Base-by-base conservation (phyloP, 257 asterid species). In the Echites panduratus region DNA sequence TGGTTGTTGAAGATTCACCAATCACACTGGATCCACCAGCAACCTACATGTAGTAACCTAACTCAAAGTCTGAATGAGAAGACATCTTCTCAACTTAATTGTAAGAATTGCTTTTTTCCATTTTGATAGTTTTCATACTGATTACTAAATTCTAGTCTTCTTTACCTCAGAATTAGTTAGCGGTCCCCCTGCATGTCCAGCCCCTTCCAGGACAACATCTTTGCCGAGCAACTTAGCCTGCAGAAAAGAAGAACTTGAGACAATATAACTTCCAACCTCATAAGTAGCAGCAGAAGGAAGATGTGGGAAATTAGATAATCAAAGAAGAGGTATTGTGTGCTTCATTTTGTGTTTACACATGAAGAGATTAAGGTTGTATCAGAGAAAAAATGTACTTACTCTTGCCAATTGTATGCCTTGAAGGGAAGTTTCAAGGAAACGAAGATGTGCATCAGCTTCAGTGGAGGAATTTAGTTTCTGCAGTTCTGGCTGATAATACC, bases 161-260 rank as follows among this genome's bases (percentile, higher is more conserved):
- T 10, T 4, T 27, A 67, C 71, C 71, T 12, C 58, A 14, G 71
- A 67, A 13, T 67, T 45, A 67, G n/a, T 0, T 6, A 12, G 27
- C 3, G 13, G 20, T 22, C 53, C 57, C 58, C 24, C 72, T 22
- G 43, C n/a, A 27, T 68, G 22, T 45, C 43, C 72, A 22, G 14
- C n/a, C 57, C 24, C 43, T 48, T 68, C n/a, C 1, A 19, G 57
- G 5, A 4, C 35, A 68, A 68, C 57, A 0, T 26, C 58, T 26
- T 68, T 68, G 7, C 72, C 72, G 3, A 68, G 72, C 72, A 68
- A 24, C 72, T 48, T 68, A 45, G 22, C 72, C 72, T 68, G 58
- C 40, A 45, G 44, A 48, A 45, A 47, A 67, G 2, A 4, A 41
- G 54, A 58, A 24, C 20, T 66, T 66, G 5, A 45, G 20, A 40